These are phyloP conservation scores for Boletus semigastroideus DNA, from an alignment of 1,284 basidiomycete genomes.

Conservation along the genomic window DNA sequence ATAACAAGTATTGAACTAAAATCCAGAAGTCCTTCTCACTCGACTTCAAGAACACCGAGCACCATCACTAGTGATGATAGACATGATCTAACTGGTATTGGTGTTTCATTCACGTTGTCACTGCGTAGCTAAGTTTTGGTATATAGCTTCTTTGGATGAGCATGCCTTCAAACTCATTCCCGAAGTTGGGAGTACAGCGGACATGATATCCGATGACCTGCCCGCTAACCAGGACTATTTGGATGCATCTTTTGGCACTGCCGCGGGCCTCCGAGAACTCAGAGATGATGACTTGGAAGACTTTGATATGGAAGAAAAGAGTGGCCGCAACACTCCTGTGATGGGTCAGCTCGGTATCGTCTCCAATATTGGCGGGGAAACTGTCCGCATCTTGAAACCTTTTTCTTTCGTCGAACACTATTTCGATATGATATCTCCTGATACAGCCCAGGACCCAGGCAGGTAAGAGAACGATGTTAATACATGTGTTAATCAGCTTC, in stretches of 20 bases:
- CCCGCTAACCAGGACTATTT: slow-evolving; percentile 88
- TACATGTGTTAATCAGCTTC: slow-evolving; percentile 14
- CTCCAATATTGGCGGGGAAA: slow-evolving; percentile 78
- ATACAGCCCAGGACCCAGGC: slow-evolving; percentile 42
- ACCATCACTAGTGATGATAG: slow-evolving; percentile 6
- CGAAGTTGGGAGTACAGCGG: slow-evolving; percentile 74
- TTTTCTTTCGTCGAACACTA: slow-evolving; percentile 69
- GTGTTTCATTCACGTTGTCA: neutral
- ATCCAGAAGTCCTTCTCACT: slow-evolving; percentile 11
- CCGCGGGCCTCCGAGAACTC: slow-evolving; percentile 72
- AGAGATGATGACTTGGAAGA: slow-evolving; percentile 71
- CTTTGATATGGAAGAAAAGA: slow-evolving; percentile 49
- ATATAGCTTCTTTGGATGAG: slow-evolving; percentile 78
- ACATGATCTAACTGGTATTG: slow-evolving; percentile 36
- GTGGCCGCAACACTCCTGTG: slow-evolving; percentile 22
- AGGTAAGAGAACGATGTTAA: slow-evolving; percentile 41
- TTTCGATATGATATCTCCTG: slow-evolving; percentile 67
- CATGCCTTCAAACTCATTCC: slow-evolving; percentile 76
- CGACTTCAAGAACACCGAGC: slow-evolving; percentile 8
- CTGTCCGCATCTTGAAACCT: slow-evolving; percentile 73
- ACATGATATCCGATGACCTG: slow-evolving; percentile 90
- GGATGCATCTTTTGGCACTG: slow-evolving; percentile 76
- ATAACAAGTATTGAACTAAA: neutral
- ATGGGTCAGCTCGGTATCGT: slow-evolving; percentile 45
- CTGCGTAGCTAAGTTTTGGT: slow-evolving; percentile 1